These are phyloP conservation scores for Discostella stelligera DNA, from an alignment of 352 stramenopile species.

Conservation along the genomic window DNA sequence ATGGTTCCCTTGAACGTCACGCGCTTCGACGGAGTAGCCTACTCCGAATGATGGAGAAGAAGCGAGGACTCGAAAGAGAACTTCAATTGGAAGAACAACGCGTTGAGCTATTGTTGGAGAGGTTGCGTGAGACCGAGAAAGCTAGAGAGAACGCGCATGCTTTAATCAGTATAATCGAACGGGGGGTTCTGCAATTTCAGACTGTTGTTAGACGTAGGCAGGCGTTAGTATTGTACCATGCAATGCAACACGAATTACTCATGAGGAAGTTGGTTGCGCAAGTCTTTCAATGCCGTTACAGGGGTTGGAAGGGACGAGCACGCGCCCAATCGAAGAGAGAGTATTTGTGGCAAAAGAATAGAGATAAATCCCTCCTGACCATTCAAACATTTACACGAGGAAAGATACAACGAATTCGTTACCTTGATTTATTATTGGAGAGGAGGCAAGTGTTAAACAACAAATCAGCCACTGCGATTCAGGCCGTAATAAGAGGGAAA, in stretches of 20 bases:
- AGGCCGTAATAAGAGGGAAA: slow-evolving; percentile 27
- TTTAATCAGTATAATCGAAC: slow-evolving; percentile 24
- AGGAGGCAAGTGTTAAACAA: slow-evolving; percentile 21
- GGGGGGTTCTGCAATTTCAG: slow-evolving; percentile 30
- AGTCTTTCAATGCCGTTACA: slow-evolving; percentile 38
- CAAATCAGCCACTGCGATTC: slow-evolving; percentile 38
- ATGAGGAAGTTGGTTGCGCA: slow-evolving; percentile 21
- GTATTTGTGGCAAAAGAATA: slow-evolving; percentile 15
- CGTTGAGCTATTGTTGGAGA: slow-evolving; percentile 23
- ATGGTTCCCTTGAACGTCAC: slow-evolving; percentile 49
- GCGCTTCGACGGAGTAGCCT: slow-evolving; percentile 28
- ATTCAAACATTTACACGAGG: slow-evolving; percentile 39
- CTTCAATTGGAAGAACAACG: slow-evolving; percentile 34
- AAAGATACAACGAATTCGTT: slow-evolving; percentile 20
- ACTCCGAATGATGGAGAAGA: slow-evolving; percentile 38
- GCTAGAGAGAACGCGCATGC: slow-evolving; percentile 26
- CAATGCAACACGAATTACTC: slow-evolving; percentile 21
- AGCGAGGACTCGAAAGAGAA: slow-evolving; percentile 37
- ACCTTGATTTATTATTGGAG: slow-evolving; percentile 23
- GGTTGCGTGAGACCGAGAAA: slow-evolving; percentile 33
- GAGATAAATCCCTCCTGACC: slow-evolving; percentile 18
- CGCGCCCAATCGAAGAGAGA: slow-evolving; percentile 19
- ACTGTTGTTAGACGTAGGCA: slow-evolving; percentile 17
- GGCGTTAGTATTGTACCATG: slow-evolving; percentile 16
- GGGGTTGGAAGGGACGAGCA: slow-evolving; percentile 32